A percentile compares a stretch with the other conserved stretches of the same genome.
Evolutionary conservation across 176 grass and related monocot genomes (phyloP).

Genomic region (Rhynchospora tenuis): DNA sequence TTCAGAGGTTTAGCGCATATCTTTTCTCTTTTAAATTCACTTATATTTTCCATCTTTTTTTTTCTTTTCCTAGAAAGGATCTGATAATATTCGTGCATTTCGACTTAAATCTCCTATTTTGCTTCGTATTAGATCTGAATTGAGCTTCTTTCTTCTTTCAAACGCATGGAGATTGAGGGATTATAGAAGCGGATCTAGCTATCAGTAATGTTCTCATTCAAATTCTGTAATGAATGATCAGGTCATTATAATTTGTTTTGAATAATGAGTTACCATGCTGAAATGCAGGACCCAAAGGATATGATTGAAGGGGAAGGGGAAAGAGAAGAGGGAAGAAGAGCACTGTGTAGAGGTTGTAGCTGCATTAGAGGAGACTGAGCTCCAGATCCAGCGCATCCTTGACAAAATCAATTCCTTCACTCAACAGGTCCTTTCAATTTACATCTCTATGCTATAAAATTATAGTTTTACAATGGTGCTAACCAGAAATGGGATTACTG

Average conservation of each 20-base stretch:
- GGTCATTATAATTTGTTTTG: not conserved
- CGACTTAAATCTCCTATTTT: no score
- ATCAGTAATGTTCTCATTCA: not conserved
- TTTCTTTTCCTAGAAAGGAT: no score
- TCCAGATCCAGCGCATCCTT: conserved; percentile 62
- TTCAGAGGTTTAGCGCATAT: no score
- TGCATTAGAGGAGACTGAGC: conserved; percentile 56
- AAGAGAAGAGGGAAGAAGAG: conserved; percentile 5
- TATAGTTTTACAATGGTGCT: no score
- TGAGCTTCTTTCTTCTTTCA: not conserved
- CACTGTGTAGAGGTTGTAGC: not conserved
- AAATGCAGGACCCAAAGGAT: conserved; percentile 21
- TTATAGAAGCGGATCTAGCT: not conserved
- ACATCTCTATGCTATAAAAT: no score
- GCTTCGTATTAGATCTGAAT: not conserved
- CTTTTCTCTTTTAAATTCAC: no score
- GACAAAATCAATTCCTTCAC: conserved; percentile 79
- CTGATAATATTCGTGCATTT: not conserved
- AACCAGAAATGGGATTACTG: no score
- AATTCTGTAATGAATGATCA: not conserved
- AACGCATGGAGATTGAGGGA: not conserved
- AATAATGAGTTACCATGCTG: not conserved
- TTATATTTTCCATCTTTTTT: not conserved
- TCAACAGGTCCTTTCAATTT: conserved; percentile 38
- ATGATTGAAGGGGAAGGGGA: conserved; percentile 28